Percentiles rank a stretch among this genome's conserved stretches.
Conservation (phyloP, 345 rosid species). For the Bretschneidera sinensis region DNA sequence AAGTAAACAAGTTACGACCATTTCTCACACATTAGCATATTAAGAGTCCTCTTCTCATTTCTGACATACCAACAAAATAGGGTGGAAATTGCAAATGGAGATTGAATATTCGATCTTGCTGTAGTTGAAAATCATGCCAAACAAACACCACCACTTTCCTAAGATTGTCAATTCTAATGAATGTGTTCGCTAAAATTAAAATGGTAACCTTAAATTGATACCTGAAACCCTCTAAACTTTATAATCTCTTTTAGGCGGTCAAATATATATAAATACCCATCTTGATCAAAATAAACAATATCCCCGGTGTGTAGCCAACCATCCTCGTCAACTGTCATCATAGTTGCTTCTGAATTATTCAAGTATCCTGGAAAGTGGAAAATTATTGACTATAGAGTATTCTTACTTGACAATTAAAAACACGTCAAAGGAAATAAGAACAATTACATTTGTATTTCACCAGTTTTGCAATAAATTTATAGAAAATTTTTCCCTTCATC, state of each 20-base stretch:
- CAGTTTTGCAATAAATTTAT: too few relatives aligned
- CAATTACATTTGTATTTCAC: too few relatives aligned
- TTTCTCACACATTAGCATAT: too few relatives aligned
- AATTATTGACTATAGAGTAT: too few relatives aligned
- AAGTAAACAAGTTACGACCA: neutral
- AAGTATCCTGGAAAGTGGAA: conserved; percentile 46
- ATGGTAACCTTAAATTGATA: conserved; percentile 11
- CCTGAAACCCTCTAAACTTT: conserved; percentile 93
- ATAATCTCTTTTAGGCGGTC: conserved; percentile 83
- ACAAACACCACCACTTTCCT: neutral
- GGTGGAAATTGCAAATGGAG: too few relatives aligned
- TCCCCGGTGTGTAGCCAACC: conserved; percentile 93
- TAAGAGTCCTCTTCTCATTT: neutral
- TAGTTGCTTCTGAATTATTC: conserved; percentile 59
- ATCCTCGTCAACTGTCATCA: conserved; percentile 45
- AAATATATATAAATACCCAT: conserved; percentile 61
- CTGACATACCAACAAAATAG: too few relatives aligned
- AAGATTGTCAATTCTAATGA: conserved; percentile 1
- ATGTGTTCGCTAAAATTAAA: neutral
- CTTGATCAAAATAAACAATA: conserved; percentile 62
- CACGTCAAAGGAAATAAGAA: too few relatives aligned
- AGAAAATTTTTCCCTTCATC: too few relatives aligned
- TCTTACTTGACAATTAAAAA: too few relatives aligned
- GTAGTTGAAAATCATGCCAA: neutral
- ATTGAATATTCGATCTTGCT: neutral